These are phyloP conservation scores for Wickerhamomyces strasburgensis DNA, from an alignment of 805 yeast genomes.

Conservation along the genomic window DNA sequence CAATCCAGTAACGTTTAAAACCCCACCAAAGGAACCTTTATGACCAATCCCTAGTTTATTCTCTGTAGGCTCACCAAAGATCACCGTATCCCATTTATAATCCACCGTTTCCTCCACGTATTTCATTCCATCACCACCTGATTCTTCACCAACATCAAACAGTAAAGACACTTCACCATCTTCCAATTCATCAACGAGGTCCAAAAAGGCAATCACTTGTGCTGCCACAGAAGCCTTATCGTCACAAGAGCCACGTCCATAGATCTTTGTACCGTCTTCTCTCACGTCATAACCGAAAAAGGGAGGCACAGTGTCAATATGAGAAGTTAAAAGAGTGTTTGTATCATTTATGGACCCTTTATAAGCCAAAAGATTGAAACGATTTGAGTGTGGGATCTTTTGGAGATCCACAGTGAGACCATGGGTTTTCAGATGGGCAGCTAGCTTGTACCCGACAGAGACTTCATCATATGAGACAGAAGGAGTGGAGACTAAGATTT, in stretches of 20 bases:
- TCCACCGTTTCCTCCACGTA: conserved; percentile 35
- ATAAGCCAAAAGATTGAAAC: conserved; percentile 53
- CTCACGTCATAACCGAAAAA: conserved; percentile 40
- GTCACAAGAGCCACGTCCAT: conserved; percentile 62
- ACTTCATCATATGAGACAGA: conserved; percentile 10
- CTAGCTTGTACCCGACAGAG: conserved; percentile 5
- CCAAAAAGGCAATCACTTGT: conserved; percentile 48
- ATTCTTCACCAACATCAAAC: conserved; percentile 63
- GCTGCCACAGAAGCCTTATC: conserved; percentile 63
- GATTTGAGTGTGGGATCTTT: conserved; percentile 26
- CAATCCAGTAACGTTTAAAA: conserved; percentile 40
- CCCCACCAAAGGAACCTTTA: conserved; percentile 45
- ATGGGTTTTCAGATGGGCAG: conserved; percentile 2
- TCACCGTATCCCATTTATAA: conserved; percentile 49
- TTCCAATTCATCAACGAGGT: conserved; percentile 34
- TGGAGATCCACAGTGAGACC: conserved; percentile 41
- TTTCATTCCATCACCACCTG: conserved; percentile 54
- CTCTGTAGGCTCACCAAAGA: conserved; percentile 72
- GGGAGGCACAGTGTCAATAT: conserved; percentile 68
- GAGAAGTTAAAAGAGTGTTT: conserved; percentile 48
- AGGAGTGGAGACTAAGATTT: conserved; percentile 9
- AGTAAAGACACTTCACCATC: conserved; percentile 54
- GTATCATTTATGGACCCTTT: conserved; percentile 41
- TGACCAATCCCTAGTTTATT: conserved; percentile 62
- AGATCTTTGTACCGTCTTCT: conserved; percentile 41